Conservation (phyloP, 306 rosid genomes). For the Betula pendula region DNA sequence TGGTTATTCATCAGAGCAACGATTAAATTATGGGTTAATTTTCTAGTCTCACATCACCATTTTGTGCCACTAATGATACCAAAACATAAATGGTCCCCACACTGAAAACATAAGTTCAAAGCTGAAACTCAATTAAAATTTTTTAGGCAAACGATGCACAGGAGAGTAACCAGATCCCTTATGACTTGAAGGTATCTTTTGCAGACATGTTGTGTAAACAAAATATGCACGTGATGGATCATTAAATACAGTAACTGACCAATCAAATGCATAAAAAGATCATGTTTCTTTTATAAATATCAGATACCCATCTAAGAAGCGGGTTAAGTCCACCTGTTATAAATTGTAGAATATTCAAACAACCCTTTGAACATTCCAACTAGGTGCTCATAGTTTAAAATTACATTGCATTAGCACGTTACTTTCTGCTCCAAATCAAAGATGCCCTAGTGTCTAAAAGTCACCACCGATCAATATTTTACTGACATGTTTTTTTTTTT, state of each 20-base stretch:
- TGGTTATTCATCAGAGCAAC: no score
- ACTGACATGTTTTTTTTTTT: no score
- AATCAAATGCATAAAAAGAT: background rate
- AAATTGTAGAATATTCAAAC: background rate
- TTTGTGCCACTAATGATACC: no score
- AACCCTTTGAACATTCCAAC: background rate
- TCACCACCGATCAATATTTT: background rate
- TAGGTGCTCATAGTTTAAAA: background rate
- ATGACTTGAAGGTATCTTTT: background rate
- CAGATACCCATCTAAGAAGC: background rate
- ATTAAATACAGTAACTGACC: background rate
- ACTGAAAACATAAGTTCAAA: background rate
- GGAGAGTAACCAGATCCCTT: background rate
- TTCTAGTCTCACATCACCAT: no score
- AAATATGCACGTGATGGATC: background rate
- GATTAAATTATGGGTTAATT: no score
- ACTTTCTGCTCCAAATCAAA: background rate
- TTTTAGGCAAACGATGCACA: background rate
- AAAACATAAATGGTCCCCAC: background rate
- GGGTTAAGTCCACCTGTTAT: background rate
- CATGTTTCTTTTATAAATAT: background rate
- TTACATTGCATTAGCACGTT: background rate
- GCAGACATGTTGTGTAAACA: background rate
- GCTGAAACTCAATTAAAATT: background rate
- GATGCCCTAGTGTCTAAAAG: background rate